phyloP scores from a whole-genome alignment of 257 asterid species.

The Fraxinus pennsylvanica region DNA sequence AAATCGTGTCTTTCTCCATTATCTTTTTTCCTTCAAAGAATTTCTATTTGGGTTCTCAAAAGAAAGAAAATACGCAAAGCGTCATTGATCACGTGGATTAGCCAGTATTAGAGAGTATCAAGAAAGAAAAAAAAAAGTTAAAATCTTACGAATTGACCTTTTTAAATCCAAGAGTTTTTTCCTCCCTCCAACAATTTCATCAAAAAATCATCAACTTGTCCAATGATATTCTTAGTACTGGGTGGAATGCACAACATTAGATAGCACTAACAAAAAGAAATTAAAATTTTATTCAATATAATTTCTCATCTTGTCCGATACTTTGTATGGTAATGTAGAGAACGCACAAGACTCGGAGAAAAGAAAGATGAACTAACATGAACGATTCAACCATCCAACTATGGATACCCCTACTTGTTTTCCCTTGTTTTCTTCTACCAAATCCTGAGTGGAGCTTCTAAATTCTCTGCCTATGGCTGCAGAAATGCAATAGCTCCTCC shows the following conservation, averaged over 20 bases:
- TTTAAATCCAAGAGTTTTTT: slow-evolving; percentile 69
- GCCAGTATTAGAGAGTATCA: too few species aligned
- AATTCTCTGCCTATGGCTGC: too few species aligned
- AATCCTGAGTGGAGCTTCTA: too few species aligned
- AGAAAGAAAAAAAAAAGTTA: not conserved
- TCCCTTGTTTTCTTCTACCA: too few species aligned
- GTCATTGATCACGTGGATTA: too few species aligned
- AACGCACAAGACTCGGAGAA: not conserved
- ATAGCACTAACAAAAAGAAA: not conserved
- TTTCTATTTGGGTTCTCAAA: slow-evolving; percentile 37
- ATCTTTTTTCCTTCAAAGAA: slow-evolving; percentile 22
- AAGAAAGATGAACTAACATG: slow-evolving; percentile 16
- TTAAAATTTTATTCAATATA: too few species aligned
- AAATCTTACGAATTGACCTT: slow-evolving; percentile 7
- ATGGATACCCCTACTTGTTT: too few species aligned
- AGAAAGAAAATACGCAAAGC: slow-evolving; percentile 16
- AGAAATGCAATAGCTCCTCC: too few species aligned
- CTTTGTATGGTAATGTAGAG: too few species aligned
- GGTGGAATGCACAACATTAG: not conserved
- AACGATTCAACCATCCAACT: not conserved
- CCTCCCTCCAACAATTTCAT: slow-evolving; percentile 87
- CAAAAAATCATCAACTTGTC: slow-evolving; percentile 81
- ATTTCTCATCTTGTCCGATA: not conserved
- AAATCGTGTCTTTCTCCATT: slow-evolving; percentile 25
- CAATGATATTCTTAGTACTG: slow-evolving; percentile 63